Evolutionary conservation across 495 filamentous ascomycete species (phyloP), one percentile per base, ranked within the genome.

Genomic region (Podospora didyma): DNA sequence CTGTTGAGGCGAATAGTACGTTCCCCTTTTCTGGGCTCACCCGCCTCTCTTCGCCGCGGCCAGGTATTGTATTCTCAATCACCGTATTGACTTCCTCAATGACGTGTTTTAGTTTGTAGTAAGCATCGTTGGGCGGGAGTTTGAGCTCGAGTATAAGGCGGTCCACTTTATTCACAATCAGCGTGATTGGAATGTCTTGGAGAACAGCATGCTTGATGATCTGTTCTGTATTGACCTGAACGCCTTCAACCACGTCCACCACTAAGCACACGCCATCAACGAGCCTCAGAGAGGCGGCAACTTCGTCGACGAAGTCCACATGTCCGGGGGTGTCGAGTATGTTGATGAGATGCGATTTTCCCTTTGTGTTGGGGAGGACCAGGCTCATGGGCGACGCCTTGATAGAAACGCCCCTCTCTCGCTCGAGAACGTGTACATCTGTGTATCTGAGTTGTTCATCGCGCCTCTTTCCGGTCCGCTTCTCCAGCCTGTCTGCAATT

Each of bases 101-200:
- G 21, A 96, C 92, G 72, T 97, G 93, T 66, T 97, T 97, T 49
- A 98, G 71, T 74, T 98, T 98, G 82, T 96, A 97, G 70, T 97
- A 98, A 22, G 94, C 94, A 68, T 98, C 94, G 58, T 85, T 89
- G 4, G 95, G 95, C 1, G 95, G 95, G 16, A 98, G 80, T 70
- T 96, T 95, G 51, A 98, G 82, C 70, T 98, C 94, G 34, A 98
- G 74, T 53, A 98, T 96, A 53, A 98, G 75, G 39, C 94, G 85
- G 61, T 98, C 94, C 85, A 98, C 87, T 72, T 98, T 98, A 77
- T 97, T 98, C 71, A 98, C 81, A 50, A 97, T 84, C 60, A 98
- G 71, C 2, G 89, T 91, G 62, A 98, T 75, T 0, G 94, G 93
- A 11, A 97, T 78, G 64, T 90, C 90, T 68, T 96, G 89, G 48